These are phyloP conservation scores for Phaseolus coccineus DNA, from an alignment of 331 rosid species.

Conservation along the genomic window DNA sequence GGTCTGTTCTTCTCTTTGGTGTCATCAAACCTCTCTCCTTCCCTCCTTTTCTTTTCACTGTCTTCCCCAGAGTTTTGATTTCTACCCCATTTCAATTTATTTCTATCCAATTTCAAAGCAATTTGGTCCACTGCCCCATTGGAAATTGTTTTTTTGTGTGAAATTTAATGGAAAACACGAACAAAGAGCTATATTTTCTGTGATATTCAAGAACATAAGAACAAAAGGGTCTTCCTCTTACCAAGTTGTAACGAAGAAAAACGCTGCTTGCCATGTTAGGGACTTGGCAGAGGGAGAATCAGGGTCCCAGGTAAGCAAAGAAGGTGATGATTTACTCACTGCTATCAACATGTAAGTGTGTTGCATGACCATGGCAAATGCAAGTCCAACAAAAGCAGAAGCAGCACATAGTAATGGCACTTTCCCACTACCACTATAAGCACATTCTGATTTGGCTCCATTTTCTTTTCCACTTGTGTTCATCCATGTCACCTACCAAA, in stretches of 20 bases:
- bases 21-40: not conserved
- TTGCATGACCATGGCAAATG: constrained; percentile 67
- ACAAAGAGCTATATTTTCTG: not conserved
- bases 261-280: constrained; percentile 74
- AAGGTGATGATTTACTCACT: constrained; percentile 68
- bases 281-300: constrained; percentile 62
- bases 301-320: constrained; percentile 65
- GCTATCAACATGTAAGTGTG: constrained; percentile 79
- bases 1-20: constrained; percentile 6
- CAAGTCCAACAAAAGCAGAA: constrained; percentile 79
- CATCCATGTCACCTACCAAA: constrained; percentile 67
- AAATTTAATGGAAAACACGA: not conserved
- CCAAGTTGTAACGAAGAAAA: constrained; percentile 89
- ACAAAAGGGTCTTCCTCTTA: constrained; percentile 34
- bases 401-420: constrained; percentile 76
- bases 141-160: not conserved
- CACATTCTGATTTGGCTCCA: constrained; percentile 61
- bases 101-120: constrained; percentile 2
- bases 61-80: constrained; percentile 21
- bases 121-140: constrained; percentile 6
- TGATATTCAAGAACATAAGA: not conserved
- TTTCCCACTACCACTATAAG: constrained; percentile 80
- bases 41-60: not conserved
- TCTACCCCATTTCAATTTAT: not conserved
- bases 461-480: constrained; percentile 46